These are phyloP conservation scores for Pseudogymnoascus sp. DNA, from an alignment of 2,329 filamentous ascomycete species.

Conservation along the genomic window DNA sequence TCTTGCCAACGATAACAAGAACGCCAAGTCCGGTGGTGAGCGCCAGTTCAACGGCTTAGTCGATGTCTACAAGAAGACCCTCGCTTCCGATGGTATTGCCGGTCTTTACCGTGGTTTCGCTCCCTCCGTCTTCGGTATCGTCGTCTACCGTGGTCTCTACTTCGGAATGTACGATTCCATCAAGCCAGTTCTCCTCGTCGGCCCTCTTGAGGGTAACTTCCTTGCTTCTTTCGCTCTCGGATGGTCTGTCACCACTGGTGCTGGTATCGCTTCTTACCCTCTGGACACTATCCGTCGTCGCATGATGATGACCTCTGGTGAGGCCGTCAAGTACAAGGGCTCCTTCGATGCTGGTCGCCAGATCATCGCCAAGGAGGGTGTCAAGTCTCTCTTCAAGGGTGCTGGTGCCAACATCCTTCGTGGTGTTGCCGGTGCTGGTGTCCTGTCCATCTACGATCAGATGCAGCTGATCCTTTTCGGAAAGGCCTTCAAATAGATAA, in stretches of 20 bases:
- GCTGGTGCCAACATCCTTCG: constrained; percentile 99
- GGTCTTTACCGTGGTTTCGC: constrained; percentile 99
- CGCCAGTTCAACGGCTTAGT: constrained; percentile 99
- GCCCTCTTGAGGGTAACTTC: constrained; percentile 94
- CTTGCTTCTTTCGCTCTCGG: constrained; percentile 97
- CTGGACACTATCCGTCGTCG: constrained; percentile 99
- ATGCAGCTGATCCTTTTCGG: constrained; percentile 98
- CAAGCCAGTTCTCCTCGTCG: constrained; percentile 95
- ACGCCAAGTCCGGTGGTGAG: constrained; percentile 89
- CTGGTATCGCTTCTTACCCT: constrained; percentile 99
- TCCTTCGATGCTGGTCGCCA: constrained; percentile 91
- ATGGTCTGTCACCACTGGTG: constrained; percentile 99
- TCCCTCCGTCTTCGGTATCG: constrained; percentile 97
- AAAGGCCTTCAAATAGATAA: constrained; percentile 83
- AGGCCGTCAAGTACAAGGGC: constrained; percentile 99
- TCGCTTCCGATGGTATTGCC: constrained; percentile 95
- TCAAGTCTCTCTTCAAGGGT: constrained; percentile 99
- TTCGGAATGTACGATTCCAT: constrained; percentile 99
- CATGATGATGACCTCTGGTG: constrained; percentile 99
- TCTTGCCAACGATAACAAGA: constrained; percentile 99
- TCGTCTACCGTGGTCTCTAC: constrained; percentile 99
- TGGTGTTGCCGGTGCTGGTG: constrained; percentile 99
- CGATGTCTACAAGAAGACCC: constrained; percentile 99
- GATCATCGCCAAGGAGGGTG: constrained; percentile 96
- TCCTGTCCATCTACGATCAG: constrained; percentile 99